phyloP scores from a whole-genome alignment of 2,329 filamentous ascomycete species.

The Hypomyces rosellus region DNA sequence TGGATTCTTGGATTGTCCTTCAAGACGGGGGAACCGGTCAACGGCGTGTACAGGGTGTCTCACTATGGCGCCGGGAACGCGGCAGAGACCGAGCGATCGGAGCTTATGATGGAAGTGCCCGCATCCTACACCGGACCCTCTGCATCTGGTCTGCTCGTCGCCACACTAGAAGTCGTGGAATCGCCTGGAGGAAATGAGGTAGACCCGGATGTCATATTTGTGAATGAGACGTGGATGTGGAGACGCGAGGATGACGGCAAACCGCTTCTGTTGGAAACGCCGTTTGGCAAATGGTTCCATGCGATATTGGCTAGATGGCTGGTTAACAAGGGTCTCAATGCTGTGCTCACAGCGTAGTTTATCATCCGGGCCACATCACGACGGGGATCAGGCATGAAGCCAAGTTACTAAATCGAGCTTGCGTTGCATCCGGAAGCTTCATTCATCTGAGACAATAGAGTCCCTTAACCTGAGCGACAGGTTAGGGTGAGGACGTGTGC shows the following conservation, averaged over 20 bases:
- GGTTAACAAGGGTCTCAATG: slow-evolving; percentile 18
- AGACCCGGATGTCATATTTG: slow-evolving; percentile 19
- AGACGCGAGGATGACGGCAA: slow-evolving; percentile 19
- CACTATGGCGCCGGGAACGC: slow-evolving; percentile 15
- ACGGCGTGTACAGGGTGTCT: slow-evolving; percentile 25
- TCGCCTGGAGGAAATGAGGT: not conserved
- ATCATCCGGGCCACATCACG: too few species aligned
- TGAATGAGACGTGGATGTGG: slow-evolving; percentile 37
- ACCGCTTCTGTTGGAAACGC: slow-evolving; percentile 24
- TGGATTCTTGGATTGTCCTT: slow-evolving; percentile 20
- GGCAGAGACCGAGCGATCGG: slow-evolving; percentile 19
- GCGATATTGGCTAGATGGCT: slow-evolving; percentile 22
- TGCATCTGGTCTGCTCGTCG: slow-evolving; percentile 20
- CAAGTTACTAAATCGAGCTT: too few species aligned
- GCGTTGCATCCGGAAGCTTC: too few species aligned
- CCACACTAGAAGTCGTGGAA: slow-evolving; percentile 13
- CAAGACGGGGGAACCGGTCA: slow-evolving; percentile 22
- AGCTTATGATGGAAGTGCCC: slow-evolving; percentile 23
- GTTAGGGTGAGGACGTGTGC: too few species aligned
- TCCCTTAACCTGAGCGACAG: too few species aligned
- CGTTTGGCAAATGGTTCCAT: slow-evolving; percentile 26
- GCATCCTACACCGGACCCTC: slow-evolving; percentile 18
- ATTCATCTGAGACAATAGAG: too few species aligned
- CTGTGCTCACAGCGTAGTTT: not conserved
- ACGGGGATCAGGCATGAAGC: too few species aligned